A percentile compares a stretch with the other conserved stretches of the same genome.
Evolutionary conservation across 2,329 filamentous ascomycete species (phyloP).

Genomic region (Fusarium secorum): DNA sequence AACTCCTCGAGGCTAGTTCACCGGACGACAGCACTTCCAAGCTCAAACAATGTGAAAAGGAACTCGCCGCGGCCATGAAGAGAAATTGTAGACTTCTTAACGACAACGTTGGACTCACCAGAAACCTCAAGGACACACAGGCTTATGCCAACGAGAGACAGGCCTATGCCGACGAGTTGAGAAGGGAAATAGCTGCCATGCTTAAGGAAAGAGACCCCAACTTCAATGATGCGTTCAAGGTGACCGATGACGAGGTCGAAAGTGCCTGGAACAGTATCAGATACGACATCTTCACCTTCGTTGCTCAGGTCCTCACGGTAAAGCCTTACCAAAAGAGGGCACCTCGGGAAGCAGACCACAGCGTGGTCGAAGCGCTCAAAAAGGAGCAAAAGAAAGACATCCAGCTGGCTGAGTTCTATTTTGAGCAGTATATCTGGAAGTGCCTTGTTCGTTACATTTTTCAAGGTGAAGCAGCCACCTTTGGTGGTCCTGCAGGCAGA

Average conservation of each 20-base stretch:
- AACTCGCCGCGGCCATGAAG: not conserved
- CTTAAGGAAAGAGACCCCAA: not conserved
- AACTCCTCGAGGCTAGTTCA: not conserved
- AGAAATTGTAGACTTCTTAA: not conserved
- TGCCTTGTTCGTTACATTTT: conserved; percentile 5
- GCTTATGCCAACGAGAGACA: not conserved
- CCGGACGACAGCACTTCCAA: not conserved
- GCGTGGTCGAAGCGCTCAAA: conserved; percentile 1
- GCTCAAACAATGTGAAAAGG: not conserved
- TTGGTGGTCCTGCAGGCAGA: conserved; percentile 14
- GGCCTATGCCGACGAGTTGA: not conserved
- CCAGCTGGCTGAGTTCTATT: not conserved
- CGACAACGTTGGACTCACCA: not conserved
- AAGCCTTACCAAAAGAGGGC: not conserved
- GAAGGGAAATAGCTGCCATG: not conserved
- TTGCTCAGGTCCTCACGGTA: not conserved
- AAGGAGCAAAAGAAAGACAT: not conserved
- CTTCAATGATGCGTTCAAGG: not conserved
- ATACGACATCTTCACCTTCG: conserved; percentile 6
- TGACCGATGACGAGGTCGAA: conserved; percentile 7
- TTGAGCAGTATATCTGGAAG: conserved; percentile 19
- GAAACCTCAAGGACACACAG: not conserved
- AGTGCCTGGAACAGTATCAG: not conserved
- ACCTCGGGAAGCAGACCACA: not conserved
- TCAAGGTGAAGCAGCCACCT: not conserved